Conservation (phyloP, 2,329 filamentous ascomycete genomes). For the Xylaria sp. region DNA sequence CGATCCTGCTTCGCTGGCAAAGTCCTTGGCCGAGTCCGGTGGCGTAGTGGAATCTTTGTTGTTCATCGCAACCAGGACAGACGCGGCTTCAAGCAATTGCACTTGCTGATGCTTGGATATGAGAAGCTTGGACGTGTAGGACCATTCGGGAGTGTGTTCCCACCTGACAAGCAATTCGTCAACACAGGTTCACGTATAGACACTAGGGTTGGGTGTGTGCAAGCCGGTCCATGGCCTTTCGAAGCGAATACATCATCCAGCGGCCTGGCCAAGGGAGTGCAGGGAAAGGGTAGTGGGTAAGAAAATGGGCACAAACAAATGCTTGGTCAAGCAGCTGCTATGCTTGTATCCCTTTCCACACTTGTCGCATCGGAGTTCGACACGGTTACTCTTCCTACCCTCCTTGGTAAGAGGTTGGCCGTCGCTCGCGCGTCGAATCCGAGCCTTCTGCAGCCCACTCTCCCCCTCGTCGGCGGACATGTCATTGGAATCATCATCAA, state of each 20-base stretch:
- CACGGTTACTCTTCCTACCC: constrained; percentile 80
- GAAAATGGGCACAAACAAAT: constrained; percentile 90
- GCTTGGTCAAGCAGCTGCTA: constrained; percentile 99
- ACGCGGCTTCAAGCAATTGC: constrained; percentile 94
- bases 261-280: constrained; percentile 44
- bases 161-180: constrained; percentile 74
- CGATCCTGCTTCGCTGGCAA: constrained; percentile 83
- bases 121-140: constrained; percentile 93
- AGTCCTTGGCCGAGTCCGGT: constrained; percentile 73
- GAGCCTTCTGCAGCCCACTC: constrained; percentile 60
- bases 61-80: constrained; percentile 95
- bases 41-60: constrained; percentile 64
- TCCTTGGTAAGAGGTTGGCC: constrained; percentile 84
- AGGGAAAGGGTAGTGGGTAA: constrained; percentile 56
- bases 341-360: constrained; percentile 99
- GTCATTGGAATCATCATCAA: constrained; percentile 74
- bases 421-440: constrained; percentile 78
- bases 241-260: constrained; percentile 44
- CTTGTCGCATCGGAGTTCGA: constrained; percentile 94
- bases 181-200: constrained; percentile 50
- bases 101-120: constrained; percentile 99
- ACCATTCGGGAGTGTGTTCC: constrained; percentile 99
- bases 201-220: constrained; percentile 43
- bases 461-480: constrained; percentile 67
- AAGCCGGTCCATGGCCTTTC: constrained; percentile 48